A percentile compares a stretch with the other conserved stretches of the same genome.
These are phyloP conservation scores for Lycium ferocissimum DNA, from an alignment of 257 asterid species.

Conservation along the genomic window DNA sequence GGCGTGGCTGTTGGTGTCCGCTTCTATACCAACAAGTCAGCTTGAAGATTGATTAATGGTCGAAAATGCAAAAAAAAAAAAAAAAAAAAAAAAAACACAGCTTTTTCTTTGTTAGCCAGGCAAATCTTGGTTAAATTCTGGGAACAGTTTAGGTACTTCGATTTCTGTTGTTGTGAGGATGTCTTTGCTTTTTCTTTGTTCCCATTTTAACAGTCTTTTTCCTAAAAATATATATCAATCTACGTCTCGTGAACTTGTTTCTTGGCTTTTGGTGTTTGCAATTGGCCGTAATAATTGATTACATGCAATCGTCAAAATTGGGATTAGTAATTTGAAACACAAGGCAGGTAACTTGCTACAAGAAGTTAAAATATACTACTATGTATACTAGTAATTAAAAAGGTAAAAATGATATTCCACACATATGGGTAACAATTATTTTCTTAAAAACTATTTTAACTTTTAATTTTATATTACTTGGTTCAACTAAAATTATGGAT, in stretches of 20 bases:
- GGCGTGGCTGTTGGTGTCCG: constrained; percentile 72
- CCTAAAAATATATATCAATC: neutral
- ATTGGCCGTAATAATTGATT: too few relatives aligned
- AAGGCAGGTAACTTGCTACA: too few relatives aligned
- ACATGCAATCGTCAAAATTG: too few relatives aligned
- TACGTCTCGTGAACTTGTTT: neutral
- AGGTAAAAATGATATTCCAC: too few relatives aligned
- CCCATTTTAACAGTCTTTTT: neutral
- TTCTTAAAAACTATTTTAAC: too few relatives aligned
- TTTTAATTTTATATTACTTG: too few relatives aligned
- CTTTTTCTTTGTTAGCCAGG: constrained; percentile 7
- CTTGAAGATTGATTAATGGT: constrained; percentile 38
- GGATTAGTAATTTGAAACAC: too few relatives aligned
- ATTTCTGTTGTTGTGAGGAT: neutral
- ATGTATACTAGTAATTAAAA: too few relatives aligned
- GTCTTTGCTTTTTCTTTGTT: neutral
- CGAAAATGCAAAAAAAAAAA: neutral
- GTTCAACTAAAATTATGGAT: too few relatives aligned
- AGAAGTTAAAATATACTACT: too few relatives aligned
- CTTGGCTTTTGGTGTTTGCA: neutral
- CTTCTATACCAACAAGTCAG: constrained; percentile 68
- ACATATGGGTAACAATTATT: too few relatives aligned
- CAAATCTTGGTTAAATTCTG: constrained; percentile 14
- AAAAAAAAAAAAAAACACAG: neutral
- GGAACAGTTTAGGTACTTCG: neutral